Evolutionary conservation across 768 basidiomycete genomes (phyloP).

Genomic region (Gyrodon lividus): DNA sequence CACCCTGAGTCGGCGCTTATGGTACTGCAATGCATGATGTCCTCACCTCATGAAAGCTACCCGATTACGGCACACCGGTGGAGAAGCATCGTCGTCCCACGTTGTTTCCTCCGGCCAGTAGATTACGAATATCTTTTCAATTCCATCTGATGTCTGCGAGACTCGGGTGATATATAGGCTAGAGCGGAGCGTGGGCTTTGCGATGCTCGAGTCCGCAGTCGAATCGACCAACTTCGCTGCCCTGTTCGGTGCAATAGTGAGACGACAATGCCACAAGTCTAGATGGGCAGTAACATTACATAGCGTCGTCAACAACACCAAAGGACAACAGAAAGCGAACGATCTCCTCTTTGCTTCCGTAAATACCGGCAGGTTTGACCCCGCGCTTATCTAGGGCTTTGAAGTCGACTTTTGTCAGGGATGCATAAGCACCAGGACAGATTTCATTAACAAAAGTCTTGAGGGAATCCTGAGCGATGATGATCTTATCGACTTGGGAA

Average conservation of each 20-base stretch:
- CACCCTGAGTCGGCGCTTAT: not conserved
- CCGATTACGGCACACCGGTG: conserved; percentile 49
- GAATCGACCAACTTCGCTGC: conserved; percentile 9
- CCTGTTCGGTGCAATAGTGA: conserved; percentile 8
- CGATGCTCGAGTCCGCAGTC: not conserved
- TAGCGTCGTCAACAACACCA: conserved; percentile 35
- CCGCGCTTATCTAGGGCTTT: conserved; percentile 44
- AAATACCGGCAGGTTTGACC: conserved; percentile 53
- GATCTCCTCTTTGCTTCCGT: conserved; percentile 54
- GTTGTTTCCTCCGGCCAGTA: conserved; percentile 65
- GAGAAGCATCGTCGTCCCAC: conserved; percentile 51
- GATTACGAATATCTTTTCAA: conserved; percentile 42
- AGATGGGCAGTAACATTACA: conserved; percentile 34
- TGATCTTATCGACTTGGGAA: conserved; percentile 56
- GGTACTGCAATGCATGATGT: not conserved
- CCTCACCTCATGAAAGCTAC: conserved; percentile 59
- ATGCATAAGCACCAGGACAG: conserved; percentile 50
- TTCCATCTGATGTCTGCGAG: not conserved
- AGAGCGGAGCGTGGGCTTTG: conserved; percentile 39
- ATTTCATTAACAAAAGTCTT: conserved; percentile 46
- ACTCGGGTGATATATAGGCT: conserved; percentile 48
- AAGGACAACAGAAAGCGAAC: conserved; percentile 43
- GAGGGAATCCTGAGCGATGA: conserved; percentile 55
- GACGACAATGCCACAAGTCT: not conserved
- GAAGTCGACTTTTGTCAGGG: conserved; percentile 59